Base-by-base conservation (phyloP, 139 green algal genomes). In the Edaphochlamys debaryana region DNA sequence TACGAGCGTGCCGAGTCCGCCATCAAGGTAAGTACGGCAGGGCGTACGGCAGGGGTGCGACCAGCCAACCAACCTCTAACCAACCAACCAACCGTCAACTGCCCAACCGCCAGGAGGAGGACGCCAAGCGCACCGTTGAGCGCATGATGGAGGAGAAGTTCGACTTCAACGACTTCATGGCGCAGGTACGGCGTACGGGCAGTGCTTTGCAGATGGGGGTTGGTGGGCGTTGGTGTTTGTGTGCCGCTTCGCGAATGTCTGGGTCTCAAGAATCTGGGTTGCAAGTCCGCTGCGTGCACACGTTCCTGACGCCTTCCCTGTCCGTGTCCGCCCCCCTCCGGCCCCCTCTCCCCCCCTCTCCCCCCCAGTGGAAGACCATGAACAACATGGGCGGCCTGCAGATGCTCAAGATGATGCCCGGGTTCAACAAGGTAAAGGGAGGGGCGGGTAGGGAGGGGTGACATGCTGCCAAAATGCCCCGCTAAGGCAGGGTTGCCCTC, bases 91-190 rank as follows among this genome's bases (percentile, higher is more conserved):
- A 11, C 48, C 15, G 11, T 23, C n/a, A n/a, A n/a, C n/a, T n/a
- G n/a, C n/a, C n/a, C n/a, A n/a, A n/a, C n/a, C n/a, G n/a, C n/a
- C 87, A 95, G 91, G 95, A 92, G 66, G 93, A 97, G 36, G 96
- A 98, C n/a, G 95, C 94, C 34, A 76, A 94, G 72, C 79, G 45
- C 34, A 82, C 95, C 72, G 84, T 92, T 73, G 89, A 96, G 80
- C 93, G 93, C 25, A 93, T 99, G 79, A 90, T 97, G 90, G 75
- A 89, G n/a, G 88, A 92, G 73, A 98, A 98, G 84, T 99, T 99
- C 87, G 97, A 99, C 92, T 99, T 99, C 92, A 98, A 99, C 87
- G 97, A 99, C 90, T 99, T 99, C 76, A 72, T 99, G 40, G 91
- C 96, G 78, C 97, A 80, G 56, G 73, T 80, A 54, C 45, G 9